phyloP scores from a whole-genome alignment of 192 early-diverging fungal genomes.

The Funneliformis geosporum region DNA sequence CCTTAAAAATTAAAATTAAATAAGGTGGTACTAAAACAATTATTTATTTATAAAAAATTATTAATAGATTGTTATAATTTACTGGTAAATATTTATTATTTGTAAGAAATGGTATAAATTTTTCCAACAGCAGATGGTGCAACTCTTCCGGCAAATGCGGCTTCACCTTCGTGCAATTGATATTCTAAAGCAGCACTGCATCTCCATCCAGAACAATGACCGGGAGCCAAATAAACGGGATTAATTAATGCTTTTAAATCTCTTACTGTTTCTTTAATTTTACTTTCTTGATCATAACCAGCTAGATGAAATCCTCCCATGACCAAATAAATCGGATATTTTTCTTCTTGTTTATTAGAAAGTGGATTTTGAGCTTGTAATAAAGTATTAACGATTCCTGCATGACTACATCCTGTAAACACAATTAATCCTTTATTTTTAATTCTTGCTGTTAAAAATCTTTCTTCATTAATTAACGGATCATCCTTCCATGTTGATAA shows the following conservation, averaged over 20 bases:
- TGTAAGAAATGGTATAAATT: neutral
- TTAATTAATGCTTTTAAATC: constrained; percentile 27
- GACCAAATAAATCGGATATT: constrained; percentile 33
- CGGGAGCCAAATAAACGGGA: constrained; percentile 39
- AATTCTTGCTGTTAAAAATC: constrained; percentile 37
- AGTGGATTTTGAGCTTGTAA: constrained; percentile 35
- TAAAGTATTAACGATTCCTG: constrained; percentile 40
- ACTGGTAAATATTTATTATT: no score
- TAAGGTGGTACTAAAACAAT: no score
- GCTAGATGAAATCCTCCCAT: constrained; percentile 44
- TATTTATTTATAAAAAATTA: no score
- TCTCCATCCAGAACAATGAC: constrained; percentile 45
- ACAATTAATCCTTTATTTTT: constrained; percentile 39
- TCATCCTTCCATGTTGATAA: constrained; percentile 27
- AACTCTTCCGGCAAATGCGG: neutral
- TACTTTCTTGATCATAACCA: constrained; percentile 34
- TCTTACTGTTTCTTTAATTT: constrained; percentile 31
- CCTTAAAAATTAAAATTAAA: no score
- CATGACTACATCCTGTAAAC: constrained; percentile 41
- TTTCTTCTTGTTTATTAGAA: neutral
- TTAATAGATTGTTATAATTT: no score
- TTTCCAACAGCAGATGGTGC: neutral
- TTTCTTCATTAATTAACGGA: constrained; percentile 41
- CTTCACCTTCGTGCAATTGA: neutral
- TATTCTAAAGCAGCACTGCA: constrained; percentile 38